Conservation (phyloP, 345 rosid genomes). For the Noccaea caerulescens region DNA sequence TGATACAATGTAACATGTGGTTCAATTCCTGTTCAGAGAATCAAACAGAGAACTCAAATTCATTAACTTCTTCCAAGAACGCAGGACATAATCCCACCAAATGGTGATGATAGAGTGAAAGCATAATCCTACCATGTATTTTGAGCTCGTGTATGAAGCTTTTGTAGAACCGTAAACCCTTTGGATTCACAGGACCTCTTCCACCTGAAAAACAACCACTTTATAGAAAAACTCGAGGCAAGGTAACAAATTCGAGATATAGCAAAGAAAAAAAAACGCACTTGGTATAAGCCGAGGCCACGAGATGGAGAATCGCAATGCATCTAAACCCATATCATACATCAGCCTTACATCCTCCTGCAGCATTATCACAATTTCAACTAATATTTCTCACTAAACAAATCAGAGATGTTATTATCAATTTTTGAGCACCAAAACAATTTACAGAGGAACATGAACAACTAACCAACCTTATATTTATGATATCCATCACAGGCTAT, state of each 20-base stretch:
- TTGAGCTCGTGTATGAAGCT: constrained; percentile 52
- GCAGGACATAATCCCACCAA: background rate
- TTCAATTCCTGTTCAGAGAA: constrained; percentile 55
- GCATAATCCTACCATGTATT: constrained; percentile 45
- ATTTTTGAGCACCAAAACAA: too few relatives aligned
- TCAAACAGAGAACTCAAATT: background rate
- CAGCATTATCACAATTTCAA: background rate
- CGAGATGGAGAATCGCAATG: constrained; percentile 73
- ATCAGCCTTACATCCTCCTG: constrained; percentile 77
- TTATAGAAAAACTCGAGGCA: background rate
- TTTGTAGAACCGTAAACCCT: constrained; percentile 60
- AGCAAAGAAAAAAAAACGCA: constrained; percentile 26
- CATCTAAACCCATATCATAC: constrained; percentile 62
- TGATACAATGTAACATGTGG: constrained; percentile 57
- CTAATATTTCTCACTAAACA: too few relatives aligned
- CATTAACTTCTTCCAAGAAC: background rate
- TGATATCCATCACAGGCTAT: constrained; percentile 57
- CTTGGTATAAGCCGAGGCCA: constrained; percentile 81
- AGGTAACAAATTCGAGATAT: background rate
- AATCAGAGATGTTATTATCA: background rate
- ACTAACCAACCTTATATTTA: constrained; percentile 55
- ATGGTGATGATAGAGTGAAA: background rate
- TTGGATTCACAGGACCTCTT: constrained; percentile 61
- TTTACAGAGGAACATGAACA: background rate
- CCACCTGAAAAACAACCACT: constrained; percentile 49